Evolutionary conservation across 2,329 filamentous ascomycete genomes (phyloP), one percentile per base, ranked within the genome.

Genomic region (Sclerotinia spermophila): DNA sequence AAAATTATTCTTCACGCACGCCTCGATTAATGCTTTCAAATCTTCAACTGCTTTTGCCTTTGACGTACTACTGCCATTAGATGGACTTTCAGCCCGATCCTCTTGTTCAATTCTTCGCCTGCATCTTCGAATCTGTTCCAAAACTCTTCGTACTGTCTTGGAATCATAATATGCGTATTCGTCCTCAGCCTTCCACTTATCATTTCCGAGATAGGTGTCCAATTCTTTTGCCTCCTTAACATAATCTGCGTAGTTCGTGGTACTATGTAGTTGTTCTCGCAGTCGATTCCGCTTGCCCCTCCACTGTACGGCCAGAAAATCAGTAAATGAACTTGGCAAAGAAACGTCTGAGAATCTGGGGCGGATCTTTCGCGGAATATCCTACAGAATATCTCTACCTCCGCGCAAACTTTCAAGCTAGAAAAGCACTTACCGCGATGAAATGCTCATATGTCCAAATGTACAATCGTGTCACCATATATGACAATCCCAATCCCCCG

Each of bases 1-100:
- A 81, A 98, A 99, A 79, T 99, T 98, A 81, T 94, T 97, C 86
- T 97, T 99, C 76, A 97, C 91, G 79, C 94, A 98, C 21, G 92
- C 93, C 82, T 97, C 93, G 30, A 96, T 84, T 71, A 98, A 82
- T 0, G 86, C 86, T 73, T 89, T 90, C 69, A 99, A 84, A 69
- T 96, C 93, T 73, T 95, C 91, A 3, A 93, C 83, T 0, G 90
- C 85, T 71, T 86, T 83, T 79, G 38, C 83, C 82, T 19, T 66
- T 48, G 68, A 65, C 17, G 77, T 79, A 67, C 84, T 82, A 40
- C 78, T 76, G 53, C 80, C 80, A 75, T 77, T 75, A 60, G 33
- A 71, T 72, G 68, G 56, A 44, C 42, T 76, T 71, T n/a, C 80
- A 75, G 86, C 81, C 45, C 78, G 78, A 79, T 91, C 88, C 1